phyloP scores from a whole-genome alignment of 805 yeast species.

The Blastobotrys peoriensis region DNA sequence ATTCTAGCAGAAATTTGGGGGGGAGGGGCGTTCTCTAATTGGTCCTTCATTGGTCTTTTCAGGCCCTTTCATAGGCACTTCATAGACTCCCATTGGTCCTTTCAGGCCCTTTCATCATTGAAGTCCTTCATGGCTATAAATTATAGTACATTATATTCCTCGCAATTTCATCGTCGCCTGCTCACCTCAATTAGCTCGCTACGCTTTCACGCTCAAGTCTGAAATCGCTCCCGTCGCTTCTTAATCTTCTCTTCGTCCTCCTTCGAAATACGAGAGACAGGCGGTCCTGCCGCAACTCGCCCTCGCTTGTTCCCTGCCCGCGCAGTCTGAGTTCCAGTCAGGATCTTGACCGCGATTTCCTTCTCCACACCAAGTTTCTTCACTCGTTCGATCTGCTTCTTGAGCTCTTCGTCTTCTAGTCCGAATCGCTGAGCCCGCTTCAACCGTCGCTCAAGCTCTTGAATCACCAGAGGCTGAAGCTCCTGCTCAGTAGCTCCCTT shows the following conservation, averaged over 20 bases:
- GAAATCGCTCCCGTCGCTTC: constrained; percentile 20
- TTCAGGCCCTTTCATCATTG: too few species aligned
- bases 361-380: constrained; percentile 63
- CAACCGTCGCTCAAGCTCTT: constrained; percentile 59
- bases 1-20: too few species aligned
- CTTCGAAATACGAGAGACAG: constrained; percentile 3
- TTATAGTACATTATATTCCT: too few species aligned
- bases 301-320: not conserved
- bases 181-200: too few species aligned
- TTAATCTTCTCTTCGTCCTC: constrained; percentile 19
- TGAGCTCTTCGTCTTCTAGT: constrained; percentile 43
- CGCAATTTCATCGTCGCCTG: too few species aligned
- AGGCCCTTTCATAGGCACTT: too few species aligned
- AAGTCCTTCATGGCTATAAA: too few species aligned
- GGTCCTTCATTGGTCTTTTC: too few species aligned
- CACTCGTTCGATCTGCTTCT: constrained; percentile 61
- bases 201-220: not conserved
- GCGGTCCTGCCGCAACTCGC: too few species aligned
- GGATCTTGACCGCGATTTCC: constrained; percentile 7
- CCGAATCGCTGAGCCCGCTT: constrained; percentile 76
- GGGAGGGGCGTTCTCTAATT: too few species aligned
- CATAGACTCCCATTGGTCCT: too few species aligned
- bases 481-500: constrained; percentile 57
- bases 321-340: constrained; percentile 3
- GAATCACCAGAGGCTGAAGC: constrained; percentile 61